Conservation (phyloP, 768 basidiomycete genomes). For the Lactarius sp. region DNA sequence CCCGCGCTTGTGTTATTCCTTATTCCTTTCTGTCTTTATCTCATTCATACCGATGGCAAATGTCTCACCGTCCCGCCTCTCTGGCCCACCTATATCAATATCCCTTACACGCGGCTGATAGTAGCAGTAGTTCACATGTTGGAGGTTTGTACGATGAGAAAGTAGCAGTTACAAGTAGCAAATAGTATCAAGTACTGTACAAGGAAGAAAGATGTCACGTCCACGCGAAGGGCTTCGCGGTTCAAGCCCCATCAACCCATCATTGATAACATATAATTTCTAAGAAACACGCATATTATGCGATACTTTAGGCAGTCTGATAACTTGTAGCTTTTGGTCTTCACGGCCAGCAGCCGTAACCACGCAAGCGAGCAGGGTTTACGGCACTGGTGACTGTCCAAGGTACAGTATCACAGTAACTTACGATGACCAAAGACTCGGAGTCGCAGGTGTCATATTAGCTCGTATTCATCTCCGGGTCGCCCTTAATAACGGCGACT, state of each 20-base stretch:
- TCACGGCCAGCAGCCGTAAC: too few relatives aligned
- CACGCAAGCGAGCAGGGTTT: too few relatives aligned
- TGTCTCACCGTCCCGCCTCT: not conserved
- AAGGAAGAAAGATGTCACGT: not conserved
- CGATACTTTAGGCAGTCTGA: too few relatives aligned
- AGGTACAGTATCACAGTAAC: too few relatives aligned
- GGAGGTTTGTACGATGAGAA: slow-evolving; percentile 14
- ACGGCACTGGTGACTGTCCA: too few relatives aligned
- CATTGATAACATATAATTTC: too few relatives aligned
- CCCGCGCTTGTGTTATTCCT: slow-evolving; percentile 15
- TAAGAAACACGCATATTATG: too few relatives aligned
- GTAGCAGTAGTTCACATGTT: not conserved
- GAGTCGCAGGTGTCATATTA: too few relatives aligned
- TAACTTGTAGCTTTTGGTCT: too few relatives aligned
- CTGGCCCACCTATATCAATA: slow-evolving; percentile 1
- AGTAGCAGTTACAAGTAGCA: slow-evolving; percentile 20
- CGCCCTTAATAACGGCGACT: too few relatives aligned
- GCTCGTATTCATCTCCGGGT: too few relatives aligned
- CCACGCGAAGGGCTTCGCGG: slow-evolving; percentile 48
- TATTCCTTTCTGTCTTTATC: slow-evolving; percentile 5
- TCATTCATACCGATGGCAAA: not conserved
- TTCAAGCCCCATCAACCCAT: slow-evolving; percentile 36
- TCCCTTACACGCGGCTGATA: not conserved
- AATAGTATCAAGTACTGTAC: slow-evolving; percentile 22
- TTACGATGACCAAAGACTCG: too few relatives aligned